These are phyloP conservation scores for Azolla pinnata DNA, from an alignment of 75 land plant species.

Conservation along the genomic window DNA sequence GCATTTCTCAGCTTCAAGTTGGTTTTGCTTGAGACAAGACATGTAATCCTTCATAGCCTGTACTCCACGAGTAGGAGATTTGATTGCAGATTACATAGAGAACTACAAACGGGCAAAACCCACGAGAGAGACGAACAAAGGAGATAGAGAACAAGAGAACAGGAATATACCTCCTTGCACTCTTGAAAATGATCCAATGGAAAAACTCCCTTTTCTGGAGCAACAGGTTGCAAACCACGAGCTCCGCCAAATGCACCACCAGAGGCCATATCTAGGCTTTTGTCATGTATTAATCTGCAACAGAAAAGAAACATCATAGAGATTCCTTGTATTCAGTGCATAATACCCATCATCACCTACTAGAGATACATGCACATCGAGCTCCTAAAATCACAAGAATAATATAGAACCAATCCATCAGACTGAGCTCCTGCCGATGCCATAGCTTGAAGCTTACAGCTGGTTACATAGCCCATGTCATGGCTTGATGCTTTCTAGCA, in stretches of 20 bases:
- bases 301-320: too few species aligned
- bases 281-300: too few species aligned
- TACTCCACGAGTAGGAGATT: not conserved
- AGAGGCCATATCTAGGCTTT: too few species aligned
- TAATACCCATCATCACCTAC: too few species aligned
- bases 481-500: too few species aligned
- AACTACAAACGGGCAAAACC: not conserved
- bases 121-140: not conserved
- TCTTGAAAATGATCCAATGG: slow-evolving; percentile 84
- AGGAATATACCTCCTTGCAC: slow-evolving; percentile 45
- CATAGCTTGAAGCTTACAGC: too few species aligned
- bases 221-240: slow-evolving; percentile 65
- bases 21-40: slow-evolving; percentile 55
- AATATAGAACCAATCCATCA: too few species aligned
- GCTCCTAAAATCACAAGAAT: too few species aligned
- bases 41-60: slow-evolving; percentile 88
- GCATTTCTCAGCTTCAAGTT: slow-evolving; percentile 67
- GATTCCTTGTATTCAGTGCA: too few species aligned
- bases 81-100: not conserved
- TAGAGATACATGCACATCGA: too few species aligned
- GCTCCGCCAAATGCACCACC: slow-evolving; percentile 94
- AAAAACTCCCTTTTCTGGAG: slow-evolving; percentile 89
- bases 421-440: too few species aligned
- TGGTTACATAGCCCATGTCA: too few species aligned
- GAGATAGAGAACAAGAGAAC: not conserved